A percentile compares a stretch with the other conserved stretches of the same genome.
phyloP scores from a whole-genome alignment of 2,329 filamentous ascomycete species.

The Thermothelomyces thermophilus region DNA sequence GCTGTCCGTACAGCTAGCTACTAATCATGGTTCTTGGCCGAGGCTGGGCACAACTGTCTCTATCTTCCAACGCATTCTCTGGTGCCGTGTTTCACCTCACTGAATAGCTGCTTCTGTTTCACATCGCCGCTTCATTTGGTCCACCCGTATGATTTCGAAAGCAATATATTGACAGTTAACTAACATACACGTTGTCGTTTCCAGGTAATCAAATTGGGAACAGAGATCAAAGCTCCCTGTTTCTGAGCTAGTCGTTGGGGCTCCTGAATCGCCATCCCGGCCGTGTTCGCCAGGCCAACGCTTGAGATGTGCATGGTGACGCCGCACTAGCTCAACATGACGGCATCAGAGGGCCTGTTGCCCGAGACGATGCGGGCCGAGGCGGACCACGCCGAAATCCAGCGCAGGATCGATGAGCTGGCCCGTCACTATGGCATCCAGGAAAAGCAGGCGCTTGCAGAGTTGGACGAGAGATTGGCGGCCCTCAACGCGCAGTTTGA shows the following conservation, averaged over 20 bases:
- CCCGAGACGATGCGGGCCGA: conserved; percentile 7
- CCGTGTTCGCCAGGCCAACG: too few species aligned
- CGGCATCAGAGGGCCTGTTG: conserved; percentile 4
- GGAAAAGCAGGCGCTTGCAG: conserved; percentile 2
- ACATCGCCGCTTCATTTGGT: too few species aligned
- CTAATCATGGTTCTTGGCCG: too few species aligned
- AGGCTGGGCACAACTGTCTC: too few species aligned
- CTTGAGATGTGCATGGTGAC: background rate
- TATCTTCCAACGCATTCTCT: too few species aligned
- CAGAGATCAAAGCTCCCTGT: background rate
- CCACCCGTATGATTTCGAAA: too few species aligned
- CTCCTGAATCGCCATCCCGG: background rate
- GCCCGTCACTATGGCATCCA: background rate
- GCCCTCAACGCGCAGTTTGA: conserved; percentile 8
- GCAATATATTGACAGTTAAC: too few species aligned
- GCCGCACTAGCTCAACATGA: conserved; percentile 7
- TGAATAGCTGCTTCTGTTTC: too few species aligned
- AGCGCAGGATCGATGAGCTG: conserved; percentile 6
- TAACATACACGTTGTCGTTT: too few species aligned
- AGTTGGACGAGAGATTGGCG: background rate
- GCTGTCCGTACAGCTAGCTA: too few species aligned
- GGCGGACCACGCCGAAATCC: conserved; percentile 3
- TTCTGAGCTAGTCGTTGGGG: background rate
- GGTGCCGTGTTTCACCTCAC: too few species aligned
- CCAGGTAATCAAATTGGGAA: too few species aligned